A percentile compares a stretch with the other conserved stretches of the same genome.
Evolutionary conservation across 805 yeast species (phyloP).

Genomic region (Wickerhamiella sorbophila): DNA sequence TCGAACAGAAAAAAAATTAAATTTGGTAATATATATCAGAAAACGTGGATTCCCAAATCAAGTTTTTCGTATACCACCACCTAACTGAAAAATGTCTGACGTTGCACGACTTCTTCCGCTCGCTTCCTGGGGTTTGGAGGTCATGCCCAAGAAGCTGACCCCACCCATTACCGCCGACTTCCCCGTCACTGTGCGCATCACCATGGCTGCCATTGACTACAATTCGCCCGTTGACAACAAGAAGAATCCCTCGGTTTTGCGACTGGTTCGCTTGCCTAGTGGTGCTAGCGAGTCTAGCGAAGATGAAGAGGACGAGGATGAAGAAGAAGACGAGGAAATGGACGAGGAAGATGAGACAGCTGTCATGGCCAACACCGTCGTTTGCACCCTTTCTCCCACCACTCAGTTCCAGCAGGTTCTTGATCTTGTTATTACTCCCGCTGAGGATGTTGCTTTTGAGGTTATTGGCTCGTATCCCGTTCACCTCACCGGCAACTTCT

Average conservation of each 20-base stretch:
- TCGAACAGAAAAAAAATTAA: neutral
- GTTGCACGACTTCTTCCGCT: slow-evolving; percentile 47
- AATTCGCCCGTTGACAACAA: slow-evolving; percentile 44
- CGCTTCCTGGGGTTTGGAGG: slow-evolving; percentile 72
- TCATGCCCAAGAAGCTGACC: slow-evolving; percentile 75
- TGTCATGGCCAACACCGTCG: slow-evolving; percentile 69
- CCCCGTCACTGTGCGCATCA: slow-evolving; percentile 80
- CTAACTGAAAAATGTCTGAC: slow-evolving; percentile 2
- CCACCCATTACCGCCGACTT: slow-evolving; percentile 76
- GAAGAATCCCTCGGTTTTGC: slow-evolving; percentile 69
- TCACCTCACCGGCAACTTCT: slow-evolving; percentile 87
- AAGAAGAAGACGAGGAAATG: slow-evolving; percentile 28
- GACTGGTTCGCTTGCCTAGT: slow-evolving; percentile 39
- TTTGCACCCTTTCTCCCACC: slow-evolving; percentile 84
- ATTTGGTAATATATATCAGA: neutral
- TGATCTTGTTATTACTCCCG: slow-evolving; percentile 81
- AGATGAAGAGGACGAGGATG: slow-evolving; percentile 19
- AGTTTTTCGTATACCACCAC: neutral
- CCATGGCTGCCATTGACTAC: slow-evolving; percentile 93
- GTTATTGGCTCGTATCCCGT: slow-evolving; percentile 93
- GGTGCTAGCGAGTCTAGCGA: slow-evolving; percentile 25
- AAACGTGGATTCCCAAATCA: neutral
- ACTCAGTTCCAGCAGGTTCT: slow-evolving; percentile 62
- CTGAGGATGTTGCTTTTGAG: slow-evolving; percentile 86
- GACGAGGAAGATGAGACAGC: slow-evolving; percentile 44